A percentile compares a stretch with the other conserved stretches of the same genome.
Evolutionary conservation across 306 rosid genomes (phyloP).

Genomic region (Pterocarpus macrocarpus): DNA sequence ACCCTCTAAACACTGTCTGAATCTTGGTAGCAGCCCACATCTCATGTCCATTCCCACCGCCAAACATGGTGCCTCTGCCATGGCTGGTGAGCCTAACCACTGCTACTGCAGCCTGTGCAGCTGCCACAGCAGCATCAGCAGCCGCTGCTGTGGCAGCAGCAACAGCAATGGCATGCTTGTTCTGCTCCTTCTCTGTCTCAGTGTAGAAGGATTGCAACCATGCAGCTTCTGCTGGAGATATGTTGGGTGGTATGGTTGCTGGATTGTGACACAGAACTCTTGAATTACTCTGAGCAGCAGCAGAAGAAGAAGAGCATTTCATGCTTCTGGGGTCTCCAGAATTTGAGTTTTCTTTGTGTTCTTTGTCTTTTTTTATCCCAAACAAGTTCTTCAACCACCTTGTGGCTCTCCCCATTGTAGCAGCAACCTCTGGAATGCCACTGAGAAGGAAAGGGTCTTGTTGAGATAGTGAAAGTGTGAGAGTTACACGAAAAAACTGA

Average conservation of each 20-base stretch:
- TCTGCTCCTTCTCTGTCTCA: constrained; percentile 76
- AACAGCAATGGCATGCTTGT: constrained; percentile 90
- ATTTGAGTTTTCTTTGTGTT: constrained; percentile 45
- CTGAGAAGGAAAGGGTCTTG: constrained; percentile 26
- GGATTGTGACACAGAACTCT: constrained; percentile 68
- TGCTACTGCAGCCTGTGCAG: constrained; percentile 86
- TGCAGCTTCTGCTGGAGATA: constrained; percentile 79
- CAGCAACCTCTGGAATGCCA: not conserved
- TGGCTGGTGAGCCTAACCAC: constrained; percentile 86
- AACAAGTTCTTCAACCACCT: constrained; percentile 83
- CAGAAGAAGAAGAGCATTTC: constrained; percentile 30
- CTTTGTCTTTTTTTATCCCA: constrained; percentile 69
- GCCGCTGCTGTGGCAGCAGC: constrained; percentile 91
- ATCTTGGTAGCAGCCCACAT: constrained; percentile 78
- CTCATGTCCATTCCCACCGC: constrained; percentile 62
- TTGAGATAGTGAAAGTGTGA: constrained; percentile 43
- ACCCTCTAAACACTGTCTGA: constrained; percentile 81
- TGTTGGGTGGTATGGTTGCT: constrained; percentile 77
- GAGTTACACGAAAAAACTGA: constrained; percentile 36
- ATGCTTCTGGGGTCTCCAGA: constrained; percentile 41
- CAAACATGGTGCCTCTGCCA: constrained; percentile 76
- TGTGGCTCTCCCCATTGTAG: constrained; percentile 75
- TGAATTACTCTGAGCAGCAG: constrained; percentile 35
- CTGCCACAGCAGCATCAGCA: constrained; percentile 89
- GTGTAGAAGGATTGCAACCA: constrained; percentile 75